These are phyloP conservation scores for Grosmannia clavigera DNA, from an alignment of 2,329 filamentous ascomycete genomes.

Conservation along the genomic window DNA sequence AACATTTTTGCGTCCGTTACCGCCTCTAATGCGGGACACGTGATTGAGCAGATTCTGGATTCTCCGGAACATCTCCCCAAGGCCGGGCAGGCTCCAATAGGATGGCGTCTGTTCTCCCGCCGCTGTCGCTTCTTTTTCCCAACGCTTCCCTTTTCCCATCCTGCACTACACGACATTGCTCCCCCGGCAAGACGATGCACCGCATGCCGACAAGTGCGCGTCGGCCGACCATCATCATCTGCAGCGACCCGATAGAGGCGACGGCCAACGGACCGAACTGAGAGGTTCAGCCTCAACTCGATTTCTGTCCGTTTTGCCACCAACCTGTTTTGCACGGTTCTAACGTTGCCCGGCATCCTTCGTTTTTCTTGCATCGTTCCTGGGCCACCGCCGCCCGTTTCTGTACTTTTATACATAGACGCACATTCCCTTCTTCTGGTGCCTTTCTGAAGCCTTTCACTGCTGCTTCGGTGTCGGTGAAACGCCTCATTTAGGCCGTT, in stretches of 20 bases:
- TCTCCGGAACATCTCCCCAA: neutral
- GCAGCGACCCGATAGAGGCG: neutral
- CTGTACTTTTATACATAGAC: neutral
- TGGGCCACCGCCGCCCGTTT: neutral
- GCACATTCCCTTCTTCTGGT: neutral
- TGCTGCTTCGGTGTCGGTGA: neutral
- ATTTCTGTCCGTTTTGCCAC: neutral
- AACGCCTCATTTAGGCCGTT: neutral
- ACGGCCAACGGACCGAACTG: neutral
- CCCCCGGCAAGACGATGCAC: neutral
- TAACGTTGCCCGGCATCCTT: neutral
- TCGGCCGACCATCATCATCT: neutral
- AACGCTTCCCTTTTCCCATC: neutral
- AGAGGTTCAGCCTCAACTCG: neutral
- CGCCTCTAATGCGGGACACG: neutral
- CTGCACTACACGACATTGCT: neutral
- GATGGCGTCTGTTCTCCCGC: slow-evolving; percentile 1
- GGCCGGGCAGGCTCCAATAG: neutral
- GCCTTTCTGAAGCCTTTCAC: neutral
- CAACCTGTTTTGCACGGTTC: neutral
- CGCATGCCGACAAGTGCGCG: slow-evolving; percentile 1
- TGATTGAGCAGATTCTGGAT: neutral
- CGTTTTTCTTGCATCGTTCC: neutral
- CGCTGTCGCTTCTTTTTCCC: neutral
- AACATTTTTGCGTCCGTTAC: neutral